Conservation (phyloP, 345 rosid species). For the Heritiera littoralis region DNA sequence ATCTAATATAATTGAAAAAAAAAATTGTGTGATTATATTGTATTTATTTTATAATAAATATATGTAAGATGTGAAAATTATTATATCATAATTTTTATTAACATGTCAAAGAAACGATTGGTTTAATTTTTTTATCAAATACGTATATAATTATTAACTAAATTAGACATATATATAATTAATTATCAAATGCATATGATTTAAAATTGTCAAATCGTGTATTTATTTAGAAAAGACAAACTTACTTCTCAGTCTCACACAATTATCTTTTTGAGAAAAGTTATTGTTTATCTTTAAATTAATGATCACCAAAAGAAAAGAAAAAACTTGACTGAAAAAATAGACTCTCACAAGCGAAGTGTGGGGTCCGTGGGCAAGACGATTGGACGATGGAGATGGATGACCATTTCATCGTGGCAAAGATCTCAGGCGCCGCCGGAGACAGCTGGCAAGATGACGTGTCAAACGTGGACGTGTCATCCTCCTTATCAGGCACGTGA, state of each 20-base stretch:
- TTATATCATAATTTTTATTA: no score
- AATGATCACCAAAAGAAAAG: neutral
- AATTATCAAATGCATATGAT: no score
- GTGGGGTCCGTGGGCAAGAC: neutral
- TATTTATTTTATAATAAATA: no score
- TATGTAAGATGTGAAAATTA: no score
- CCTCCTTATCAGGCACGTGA: constrained; percentile 28
- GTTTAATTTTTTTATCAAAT: no score
- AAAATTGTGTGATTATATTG: no score
- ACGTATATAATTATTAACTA: no score
- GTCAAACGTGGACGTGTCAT: constrained; percentile 23
- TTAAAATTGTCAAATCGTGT: no score
- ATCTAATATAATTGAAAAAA: no score
- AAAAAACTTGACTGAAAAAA: constrained; percentile 1
- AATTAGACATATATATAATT: no score
- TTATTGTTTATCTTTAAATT: neutral
- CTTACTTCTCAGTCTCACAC: neutral
- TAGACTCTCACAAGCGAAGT: neutral
- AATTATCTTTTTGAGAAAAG: neutral
- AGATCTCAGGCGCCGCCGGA: neutral
- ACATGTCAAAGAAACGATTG: no score
- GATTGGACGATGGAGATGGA: constrained; percentile 2
- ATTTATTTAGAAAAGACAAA: neutral
- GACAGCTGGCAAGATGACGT: neutral
- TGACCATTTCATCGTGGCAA: constrained; percentile 11